These are phyloP conservation scores for Exophiala sp. DNA, from an alignment of 2,329 filamentous ascomycete genomes.

Conservation along the genomic window DNA sequence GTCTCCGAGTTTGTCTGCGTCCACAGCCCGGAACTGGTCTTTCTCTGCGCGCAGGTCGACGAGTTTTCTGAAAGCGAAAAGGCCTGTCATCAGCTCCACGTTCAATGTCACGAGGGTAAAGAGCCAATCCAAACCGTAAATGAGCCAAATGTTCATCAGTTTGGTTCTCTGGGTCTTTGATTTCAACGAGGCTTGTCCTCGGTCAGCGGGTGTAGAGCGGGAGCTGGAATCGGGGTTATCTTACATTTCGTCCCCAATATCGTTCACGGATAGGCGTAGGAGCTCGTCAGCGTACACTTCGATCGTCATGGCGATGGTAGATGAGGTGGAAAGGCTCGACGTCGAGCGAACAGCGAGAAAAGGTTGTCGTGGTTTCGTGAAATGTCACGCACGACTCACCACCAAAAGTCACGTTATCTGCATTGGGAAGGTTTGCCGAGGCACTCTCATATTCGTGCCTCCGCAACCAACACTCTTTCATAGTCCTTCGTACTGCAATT, in stretches of 20 bases:
- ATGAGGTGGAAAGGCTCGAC: neutral
- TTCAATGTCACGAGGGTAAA: neutral
- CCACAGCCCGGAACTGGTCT: conserved; percentile 1
- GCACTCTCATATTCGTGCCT: too few species aligned
- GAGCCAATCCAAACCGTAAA: neutral
- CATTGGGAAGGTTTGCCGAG: too few species aligned
- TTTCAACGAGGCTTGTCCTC: neutral
- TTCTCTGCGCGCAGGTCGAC: conserved; percentile 1
- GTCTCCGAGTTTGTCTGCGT: conserved; percentile 1
- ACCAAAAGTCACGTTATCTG: too few species aligned
- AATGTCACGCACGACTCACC: too few species aligned
- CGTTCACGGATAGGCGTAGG: conserved; percentile 7
- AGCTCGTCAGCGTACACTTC: conserved; percentile 6
- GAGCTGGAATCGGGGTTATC: neutral
- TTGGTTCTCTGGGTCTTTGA: conserved; percentile 9
- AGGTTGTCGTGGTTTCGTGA: too few species aligned
- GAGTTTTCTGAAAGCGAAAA: conserved; percentile 3
- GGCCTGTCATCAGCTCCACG: neutral
- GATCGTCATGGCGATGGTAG: conserved; percentile 7
- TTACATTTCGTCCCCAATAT: conserved; percentile 6
- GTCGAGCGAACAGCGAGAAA: neutral
- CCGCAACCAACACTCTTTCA: too few species aligned
- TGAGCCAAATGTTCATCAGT: conserved; percentile 9
- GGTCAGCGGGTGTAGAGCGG: neutral
- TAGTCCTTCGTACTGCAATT: too few species aligned